Evolutionary conservation across 2,329 filamentous ascomycete genomes (phyloP).

Genomic region (Aspergillus ibericus): DNA sequence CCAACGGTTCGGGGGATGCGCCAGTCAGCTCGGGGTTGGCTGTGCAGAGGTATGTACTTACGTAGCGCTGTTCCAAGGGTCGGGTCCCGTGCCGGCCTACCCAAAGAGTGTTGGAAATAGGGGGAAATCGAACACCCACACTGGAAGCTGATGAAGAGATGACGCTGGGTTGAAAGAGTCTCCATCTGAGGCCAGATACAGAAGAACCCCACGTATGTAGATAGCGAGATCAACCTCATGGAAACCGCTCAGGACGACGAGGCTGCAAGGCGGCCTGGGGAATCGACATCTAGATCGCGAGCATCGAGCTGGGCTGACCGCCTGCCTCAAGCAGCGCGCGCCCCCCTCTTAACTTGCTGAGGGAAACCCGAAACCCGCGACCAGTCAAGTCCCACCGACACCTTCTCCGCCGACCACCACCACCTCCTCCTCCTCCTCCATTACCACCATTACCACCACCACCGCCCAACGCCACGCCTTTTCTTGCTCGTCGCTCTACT

Average conservation of each 20-base stretch:
- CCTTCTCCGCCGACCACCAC: background rate
- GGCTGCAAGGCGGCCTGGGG: background rate
- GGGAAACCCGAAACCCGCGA: background rate
- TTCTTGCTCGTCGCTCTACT: slow-evolving; percentile 8
- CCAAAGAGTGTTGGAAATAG: background rate
- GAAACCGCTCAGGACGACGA: background rate
- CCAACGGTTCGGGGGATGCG: background rate
- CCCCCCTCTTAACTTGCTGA: slow-evolving; percentile 1
- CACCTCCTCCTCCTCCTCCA: slow-evolving; percentile 3
- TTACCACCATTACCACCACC: slow-evolving; percentile 7
- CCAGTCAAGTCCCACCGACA: background rate
- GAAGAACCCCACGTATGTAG: background rate
- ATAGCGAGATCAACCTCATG: background rate
- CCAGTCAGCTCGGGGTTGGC: background rate
- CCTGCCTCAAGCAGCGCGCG: slow-evolving; percentile 22
- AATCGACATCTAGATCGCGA: background rate
- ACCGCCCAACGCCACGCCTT: slow-evolving; percentile 23
- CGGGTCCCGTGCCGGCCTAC: slow-evolving; percentile 1
- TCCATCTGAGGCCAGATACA: background rate
- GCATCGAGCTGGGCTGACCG: slow-evolving; percentile 14
- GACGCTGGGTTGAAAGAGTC: background rate
- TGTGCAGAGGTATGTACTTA: background rate
- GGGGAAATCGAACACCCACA: background rate
- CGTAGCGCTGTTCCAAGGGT: background rate
- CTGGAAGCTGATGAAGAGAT: background rate